Percentiles rank a stretch among this genome's conserved stretches.
phyloP scores from a whole-genome alignment of 257 asterid genomes.

The Verbena officinalis region DNA sequence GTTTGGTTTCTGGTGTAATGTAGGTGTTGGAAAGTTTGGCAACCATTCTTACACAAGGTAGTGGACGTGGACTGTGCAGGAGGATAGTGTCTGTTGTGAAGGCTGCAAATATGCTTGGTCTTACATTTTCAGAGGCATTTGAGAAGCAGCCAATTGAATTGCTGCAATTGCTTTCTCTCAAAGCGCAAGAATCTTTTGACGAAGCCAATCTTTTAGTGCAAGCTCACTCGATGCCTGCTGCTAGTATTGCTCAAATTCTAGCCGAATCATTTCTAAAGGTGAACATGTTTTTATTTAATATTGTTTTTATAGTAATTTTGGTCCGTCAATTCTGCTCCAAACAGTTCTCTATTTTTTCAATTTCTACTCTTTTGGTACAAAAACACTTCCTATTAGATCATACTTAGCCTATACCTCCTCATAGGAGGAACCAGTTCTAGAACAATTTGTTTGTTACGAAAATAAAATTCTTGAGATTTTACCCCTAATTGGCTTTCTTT shows the following conservation, averaged over 20 bases:
- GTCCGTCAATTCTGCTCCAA: not conserved
- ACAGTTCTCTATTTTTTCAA: too few relatives aligned
- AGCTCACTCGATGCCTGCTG: constrained; percentile 88
- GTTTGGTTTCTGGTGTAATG: constrained; percentile 22
- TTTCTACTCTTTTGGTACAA: too few relatives aligned
- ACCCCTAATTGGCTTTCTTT: constrained; percentile 11
- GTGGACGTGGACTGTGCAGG: constrained; percentile 83
- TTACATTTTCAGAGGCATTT: constrained; percentile 88
- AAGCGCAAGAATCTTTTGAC: constrained; percentile 96
- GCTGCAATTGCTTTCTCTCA: constrained; percentile 88
- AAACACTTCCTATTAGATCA: constrained; percentile 7
- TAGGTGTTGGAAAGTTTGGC: constrained; percentile 82
- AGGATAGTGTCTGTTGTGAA: constrained; percentile 83
- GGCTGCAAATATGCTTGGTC: constrained; percentile 89
- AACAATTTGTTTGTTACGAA: constrained; percentile 5
- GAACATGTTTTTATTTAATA: constrained; percentile 21
- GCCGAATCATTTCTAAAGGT: constrained; percentile 98
- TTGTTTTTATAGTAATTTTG: constrained; percentile 1
- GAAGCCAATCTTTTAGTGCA: constrained; percentile 85
- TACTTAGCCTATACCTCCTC: constrained; percentile 12
- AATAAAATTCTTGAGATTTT: constrained; percentile 9
- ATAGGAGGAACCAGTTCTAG: constrained; percentile 13
- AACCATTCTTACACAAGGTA: constrained; percentile 62
- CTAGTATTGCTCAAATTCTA: constrained; percentile 96
- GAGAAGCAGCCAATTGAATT: constrained; percentile 93